phyloP scores from a whole-genome alignment of 2,329 filamentous ascomycete species.

The Xylaria hypoxylon region DNA sequence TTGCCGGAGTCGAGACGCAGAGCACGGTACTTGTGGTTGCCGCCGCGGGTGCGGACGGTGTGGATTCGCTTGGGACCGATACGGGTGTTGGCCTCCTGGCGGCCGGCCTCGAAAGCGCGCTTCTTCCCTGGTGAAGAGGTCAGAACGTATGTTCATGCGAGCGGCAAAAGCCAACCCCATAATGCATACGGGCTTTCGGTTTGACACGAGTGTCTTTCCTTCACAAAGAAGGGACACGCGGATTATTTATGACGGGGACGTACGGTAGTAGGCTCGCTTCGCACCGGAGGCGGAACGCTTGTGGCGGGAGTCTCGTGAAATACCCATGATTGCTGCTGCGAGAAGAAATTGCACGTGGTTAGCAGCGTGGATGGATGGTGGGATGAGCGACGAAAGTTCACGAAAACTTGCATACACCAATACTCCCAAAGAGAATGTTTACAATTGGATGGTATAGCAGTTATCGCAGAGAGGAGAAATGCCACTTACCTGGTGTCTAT shows the following conservation, averaged over 20 bases:
- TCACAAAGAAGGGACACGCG: constrained; percentile 36
- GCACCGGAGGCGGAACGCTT: constrained; percentile 99
- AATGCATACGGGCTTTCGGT: constrained; percentile 76
- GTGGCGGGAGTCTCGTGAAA: constrained; percentile 99
- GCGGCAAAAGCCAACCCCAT: constrained; percentile 42
- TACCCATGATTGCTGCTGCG: constrained; percentile 94
- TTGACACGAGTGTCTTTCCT: constrained; percentile 32
- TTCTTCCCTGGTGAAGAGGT: constrained; percentile 87
- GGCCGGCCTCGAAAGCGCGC: constrained; percentile 99
- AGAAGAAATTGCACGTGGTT: constrained; percentile 49
- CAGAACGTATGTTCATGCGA: constrained; percentile 73
- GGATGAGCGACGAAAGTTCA: constrained; percentile 13
- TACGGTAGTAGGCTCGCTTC: constrained; percentile 93
- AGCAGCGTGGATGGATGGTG: constrained; percentile 23
- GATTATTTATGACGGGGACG: constrained; percentile 57
- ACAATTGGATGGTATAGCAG: constrained; percentile 18
- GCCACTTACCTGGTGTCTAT: constrained; percentile 49
- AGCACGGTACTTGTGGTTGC: constrained; percentile 99
- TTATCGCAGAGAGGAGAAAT: neutral
- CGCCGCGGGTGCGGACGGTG: constrained; percentile 95
- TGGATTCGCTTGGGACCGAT: constrained; percentile 97
- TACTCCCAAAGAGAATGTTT: constrained; percentile 6
- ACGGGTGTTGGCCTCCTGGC: constrained; percentile 99
- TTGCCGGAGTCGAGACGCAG: constrained; percentile 99
- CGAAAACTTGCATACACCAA: neutral